Evolutionary conservation across 2,329 filamentous ascomycete genomes (phyloP).

Genomic region (Colletotrichum eremochloae): DNA sequence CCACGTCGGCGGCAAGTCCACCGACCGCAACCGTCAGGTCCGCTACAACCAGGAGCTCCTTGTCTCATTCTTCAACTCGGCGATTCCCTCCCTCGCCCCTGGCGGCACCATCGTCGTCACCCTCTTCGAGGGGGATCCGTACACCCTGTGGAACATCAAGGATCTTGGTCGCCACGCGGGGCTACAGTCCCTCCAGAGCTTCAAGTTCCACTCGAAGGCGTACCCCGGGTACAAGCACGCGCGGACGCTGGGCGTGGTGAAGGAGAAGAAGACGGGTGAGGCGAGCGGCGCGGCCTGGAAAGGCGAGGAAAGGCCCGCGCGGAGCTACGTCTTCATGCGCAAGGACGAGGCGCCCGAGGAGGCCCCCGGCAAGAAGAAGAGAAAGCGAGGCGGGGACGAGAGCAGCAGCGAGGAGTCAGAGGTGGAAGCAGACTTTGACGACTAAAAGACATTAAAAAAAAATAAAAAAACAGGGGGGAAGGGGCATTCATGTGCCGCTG

Average conservation of each 20-base stretch:
- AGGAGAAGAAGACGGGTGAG: constrained; percentile 60
- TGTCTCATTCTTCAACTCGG: constrained; percentile 74
- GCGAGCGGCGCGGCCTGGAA: constrained; percentile 56
- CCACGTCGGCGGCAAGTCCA: constrained; percentile 91
- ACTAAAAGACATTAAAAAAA: constrained; percentile 13
- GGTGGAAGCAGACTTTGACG: constrained; percentile 49
- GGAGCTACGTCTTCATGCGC: constrained; percentile 73
- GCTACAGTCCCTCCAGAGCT: constrained; percentile 77
- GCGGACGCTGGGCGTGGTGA: constrained; percentile 76
- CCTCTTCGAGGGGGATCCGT: constrained; percentile 93
- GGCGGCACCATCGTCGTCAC: constrained; percentile 81
- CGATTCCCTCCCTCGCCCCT: constrained; percentile 64
- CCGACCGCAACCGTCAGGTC: constrained; percentile 94
- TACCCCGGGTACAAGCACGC: constrained; percentile 84
- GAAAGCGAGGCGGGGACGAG: constrained; percentile 50
- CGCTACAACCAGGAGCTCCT: constrained; percentile 88
- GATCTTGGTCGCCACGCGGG: constrained; percentile 86
- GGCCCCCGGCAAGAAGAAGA: constrained; percentile 48
- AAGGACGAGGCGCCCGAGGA: constrained; percentile 62
- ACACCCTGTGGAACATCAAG: constrained; percentile 94
- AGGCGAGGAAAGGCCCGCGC: constrained; percentile 59
- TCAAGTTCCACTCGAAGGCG: constrained; percentile 73
- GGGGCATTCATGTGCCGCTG: neutral
- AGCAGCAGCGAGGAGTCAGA: constrained; percentile 44
- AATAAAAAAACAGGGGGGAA: too few relatives aligned